Conservation (phyloP, 1,139 yeast species). For the Suhomyces bolitotheri region DNA sequence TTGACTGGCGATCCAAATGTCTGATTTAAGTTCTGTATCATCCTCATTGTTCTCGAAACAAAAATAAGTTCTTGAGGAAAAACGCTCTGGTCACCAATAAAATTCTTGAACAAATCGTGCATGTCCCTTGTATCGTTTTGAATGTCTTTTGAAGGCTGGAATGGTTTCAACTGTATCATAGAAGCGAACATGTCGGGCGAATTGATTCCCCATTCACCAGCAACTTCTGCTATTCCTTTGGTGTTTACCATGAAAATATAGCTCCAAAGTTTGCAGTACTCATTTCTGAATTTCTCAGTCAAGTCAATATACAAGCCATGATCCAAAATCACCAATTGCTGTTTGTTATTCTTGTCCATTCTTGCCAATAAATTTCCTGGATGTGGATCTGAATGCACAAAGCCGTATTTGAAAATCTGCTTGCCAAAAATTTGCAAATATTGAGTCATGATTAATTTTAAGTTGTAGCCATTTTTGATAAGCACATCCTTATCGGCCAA, state of each 20-base stretch:
- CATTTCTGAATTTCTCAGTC: slow-evolving; percentile 48
- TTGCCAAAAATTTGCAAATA: slow-evolving; percentile 59
- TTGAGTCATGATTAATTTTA: slow-evolving; percentile 48
- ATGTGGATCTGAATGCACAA: slow-evolving; percentile 80
- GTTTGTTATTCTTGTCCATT: slow-evolving; percentile 37
- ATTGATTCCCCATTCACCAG: slow-evolving; percentile 69
- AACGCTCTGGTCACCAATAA: slow-evolving; percentile 61
- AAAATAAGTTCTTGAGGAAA: slow-evolving; percentile 70
- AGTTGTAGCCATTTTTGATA: slow-evolving; percentile 40
- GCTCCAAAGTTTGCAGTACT: slow-evolving; percentile 67
- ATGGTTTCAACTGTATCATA: slow-evolving; percentile 54
- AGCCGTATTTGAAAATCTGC: slow-evolving; percentile 74
- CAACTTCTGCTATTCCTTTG: slow-evolving; percentile 49
- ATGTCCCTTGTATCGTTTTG: slow-evolving; percentile 21
- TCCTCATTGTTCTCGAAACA: slow-evolving; percentile 69
- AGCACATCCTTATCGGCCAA: slow-evolving; percentile 49
- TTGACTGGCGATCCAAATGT: slow-evolving; percentile 72
- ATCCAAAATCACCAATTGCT: slow-evolving; percentile 68
- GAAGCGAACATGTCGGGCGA: slow-evolving; percentile 65
- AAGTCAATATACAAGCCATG: slow-evolving; percentile 71
- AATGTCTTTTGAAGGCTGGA: slow-evolving; percentile 10
- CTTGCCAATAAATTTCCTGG: slow-evolving; percentile 74
- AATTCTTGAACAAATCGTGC: slow-evolving; percentile 30
- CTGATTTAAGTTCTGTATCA: slow-evolving; percentile 69
- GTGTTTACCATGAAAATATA: slow-evolving; percentile 56